Percentiles rank a stretch among this genome's conserved stretches.
These are phyloP conservation scores for Xanthoconium separans DNA, from an alignment of 1,284 basidiomycete species.

Conservation along the genomic window DNA sequence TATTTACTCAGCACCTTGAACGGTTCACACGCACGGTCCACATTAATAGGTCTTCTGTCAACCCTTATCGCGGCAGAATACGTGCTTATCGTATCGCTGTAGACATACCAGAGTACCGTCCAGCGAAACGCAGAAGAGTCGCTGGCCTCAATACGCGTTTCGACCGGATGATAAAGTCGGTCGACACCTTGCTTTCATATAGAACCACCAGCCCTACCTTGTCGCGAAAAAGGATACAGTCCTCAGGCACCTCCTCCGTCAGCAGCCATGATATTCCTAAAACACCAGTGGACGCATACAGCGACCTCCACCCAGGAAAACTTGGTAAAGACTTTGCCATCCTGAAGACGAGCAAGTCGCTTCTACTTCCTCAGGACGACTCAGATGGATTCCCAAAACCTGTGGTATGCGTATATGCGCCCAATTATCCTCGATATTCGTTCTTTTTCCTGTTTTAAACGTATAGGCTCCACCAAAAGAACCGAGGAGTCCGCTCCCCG, in stretches of 20 bases:
- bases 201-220: slow-evolving; percentile 18
- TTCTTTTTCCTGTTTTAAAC: slow-evolving; percentile 19
- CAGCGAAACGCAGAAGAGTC: slow-evolving; percentile 47
- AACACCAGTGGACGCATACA: slow-evolving; percentile 46
- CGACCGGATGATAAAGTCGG: slow-evolving; percentile 62
- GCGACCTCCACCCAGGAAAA: slow-evolving; percentile 30
- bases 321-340: slow-evolving; percentile 43
- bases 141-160: slow-evolving; percentile 57
- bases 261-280: slow-evolving; percentile 41
- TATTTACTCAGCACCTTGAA: neutral
- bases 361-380: slow-evolving; percentile 9
- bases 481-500: slow-evolving; percentile 35
- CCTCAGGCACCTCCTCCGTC: slow-evolving; percentile 46
- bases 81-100: slow-evolving; percentile 4
- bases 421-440: slow-evolving; percentile 6
- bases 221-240: slow-evolving; percentile 34
- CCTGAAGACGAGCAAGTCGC: slow-evolving; percentile 39
- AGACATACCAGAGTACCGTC: slow-evolving; percentile 12
- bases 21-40: slow-evolving; percentile 3
- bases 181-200: slow-evolving; percentile 41
- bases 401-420: slow-evolving; percentile 37
- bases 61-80: neutral
- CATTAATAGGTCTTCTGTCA: slow-evolving; percentile 18
- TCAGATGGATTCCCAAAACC: slow-evolving; percentile 8
- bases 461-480: slow-evolving; percentile 16